phyloP scores from a whole-genome alignment of 169 alveolate species.

The Plasmodium coatneyi region DNA sequence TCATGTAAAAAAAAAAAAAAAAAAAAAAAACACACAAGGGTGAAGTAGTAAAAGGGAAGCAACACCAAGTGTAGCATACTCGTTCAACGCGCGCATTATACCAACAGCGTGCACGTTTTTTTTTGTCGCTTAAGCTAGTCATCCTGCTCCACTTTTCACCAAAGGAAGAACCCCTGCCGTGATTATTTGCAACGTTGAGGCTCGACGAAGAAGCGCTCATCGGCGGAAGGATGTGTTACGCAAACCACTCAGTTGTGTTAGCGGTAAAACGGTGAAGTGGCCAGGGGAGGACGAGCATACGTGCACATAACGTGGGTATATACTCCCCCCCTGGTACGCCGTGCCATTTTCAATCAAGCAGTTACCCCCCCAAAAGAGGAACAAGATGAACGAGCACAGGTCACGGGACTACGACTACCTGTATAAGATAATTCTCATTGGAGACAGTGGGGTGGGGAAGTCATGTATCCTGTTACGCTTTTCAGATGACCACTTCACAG shows the following conservation, averaged over 20 bases:
- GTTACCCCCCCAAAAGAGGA: neutral
- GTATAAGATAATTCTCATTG: conserved; percentile 96
- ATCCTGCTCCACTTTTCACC: neutral
- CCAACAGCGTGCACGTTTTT: neutral
- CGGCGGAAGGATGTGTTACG: neutral
- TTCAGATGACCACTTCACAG: conserved; percentile 93
- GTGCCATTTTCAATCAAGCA: too few relatives aligned
- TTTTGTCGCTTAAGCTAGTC: neutral
- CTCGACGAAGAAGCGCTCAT: neutral
- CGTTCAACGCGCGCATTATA: neutral
- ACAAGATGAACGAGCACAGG: conserved; percentile 33
- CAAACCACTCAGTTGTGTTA: neutral
- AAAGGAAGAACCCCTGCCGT: neutral
- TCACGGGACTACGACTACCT: conserved; percentile 90
- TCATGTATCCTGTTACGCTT: conserved; percentile 96
- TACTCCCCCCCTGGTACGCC: neutral
- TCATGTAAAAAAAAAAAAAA: neutral
- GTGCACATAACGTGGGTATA: neutral
- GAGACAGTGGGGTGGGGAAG: conserved; percentile 99
- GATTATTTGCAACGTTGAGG: neutral
- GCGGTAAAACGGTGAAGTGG: neutral
- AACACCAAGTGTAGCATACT: neutral
- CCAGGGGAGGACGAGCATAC: neutral
- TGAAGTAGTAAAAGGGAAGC: neutral
- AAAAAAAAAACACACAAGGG: neutral